Conservation (phyloP, 106 monocot genomes). For the Iris macrosiphon region DNA sequence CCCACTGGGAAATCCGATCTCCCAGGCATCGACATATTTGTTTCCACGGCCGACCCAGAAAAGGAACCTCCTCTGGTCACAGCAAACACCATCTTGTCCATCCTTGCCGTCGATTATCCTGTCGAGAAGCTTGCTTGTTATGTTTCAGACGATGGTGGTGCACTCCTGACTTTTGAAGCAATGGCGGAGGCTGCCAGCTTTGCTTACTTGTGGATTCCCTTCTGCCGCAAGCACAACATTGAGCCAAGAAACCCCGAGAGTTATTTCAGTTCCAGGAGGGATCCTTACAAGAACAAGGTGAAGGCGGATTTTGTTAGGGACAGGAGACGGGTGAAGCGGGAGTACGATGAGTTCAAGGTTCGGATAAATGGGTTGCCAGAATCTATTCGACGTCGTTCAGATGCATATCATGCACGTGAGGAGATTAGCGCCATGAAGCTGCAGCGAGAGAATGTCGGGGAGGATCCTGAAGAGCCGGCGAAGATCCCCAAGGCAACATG, state of each 20-base stretch:
- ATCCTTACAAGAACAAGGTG: slow-evolving; percentile 82
- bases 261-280: slow-evolving; percentile 69
- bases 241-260: slow-evolving; percentile 90
- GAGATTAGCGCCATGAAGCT: slow-evolving; percentile 75
- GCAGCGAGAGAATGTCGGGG: slow-evolving; percentile 48
- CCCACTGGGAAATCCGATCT: slow-evolving; percentile 78
- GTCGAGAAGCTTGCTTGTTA: slow-evolving; percentile 94
- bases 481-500: slow-evolving; percentile 88
- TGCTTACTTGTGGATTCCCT: slow-evolving; percentile 74
- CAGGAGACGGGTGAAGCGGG: slow-evolving; percentile 71
- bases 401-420: slow-evolving; percentile 80
- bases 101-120: slow-evolving; percentile 83
- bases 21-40: slow-evolving; percentile 82
- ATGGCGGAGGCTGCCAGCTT: slow-evolving; percentile 92
- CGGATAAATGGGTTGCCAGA: slow-evolving; percentile 79
- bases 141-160: slow-evolving; percentile 86
- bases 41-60: slow-evolving; percentile 92
- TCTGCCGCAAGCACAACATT: slow-evolving; percentile 79
- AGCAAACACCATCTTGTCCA: slow-evolving; percentile 86
- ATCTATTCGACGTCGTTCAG: slow-evolving; percentile 68
- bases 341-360: slow-evolving; percentile 95
- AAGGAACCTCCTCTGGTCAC: slow-evolving; percentile 87
- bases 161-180: slow-evolving; percentile 87
- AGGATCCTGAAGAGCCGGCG: slow-evolving; percentile 37
- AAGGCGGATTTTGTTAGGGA: slow-evolving; percentile 77